Conservation (phyloP, 2,329 filamentous ascomycete species). For the Keithomyces neogunnii region DNA sequence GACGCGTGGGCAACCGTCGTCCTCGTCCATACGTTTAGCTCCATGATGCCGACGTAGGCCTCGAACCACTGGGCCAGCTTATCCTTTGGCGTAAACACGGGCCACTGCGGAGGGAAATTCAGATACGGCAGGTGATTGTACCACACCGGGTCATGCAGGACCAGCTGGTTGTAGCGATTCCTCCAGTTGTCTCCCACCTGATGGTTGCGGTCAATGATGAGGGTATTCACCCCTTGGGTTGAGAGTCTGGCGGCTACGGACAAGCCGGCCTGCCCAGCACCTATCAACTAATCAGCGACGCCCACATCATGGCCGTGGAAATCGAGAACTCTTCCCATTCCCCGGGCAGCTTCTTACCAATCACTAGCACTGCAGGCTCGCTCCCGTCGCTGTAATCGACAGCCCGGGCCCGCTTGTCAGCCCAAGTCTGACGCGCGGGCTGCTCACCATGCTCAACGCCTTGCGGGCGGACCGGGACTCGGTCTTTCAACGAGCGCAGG, state of each 20-base stretch:
- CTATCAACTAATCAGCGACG: constrained; percentile 19
- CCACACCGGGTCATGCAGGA: constrained; percentile 60
- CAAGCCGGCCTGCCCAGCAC: constrained; percentile 53
- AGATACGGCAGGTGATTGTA: constrained; percentile 56
- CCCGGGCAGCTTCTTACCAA: constrained; percentile 38
- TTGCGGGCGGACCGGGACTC: constrained; percentile 38
- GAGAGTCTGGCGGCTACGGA: constrained; percentile 50
- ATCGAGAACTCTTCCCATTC: accelerated
- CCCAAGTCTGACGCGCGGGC: constrained; percentile 49
- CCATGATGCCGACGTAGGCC: constrained; percentile 53
- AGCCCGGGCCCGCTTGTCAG: constrained; percentile 41
- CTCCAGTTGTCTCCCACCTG: constrained; percentile 58
- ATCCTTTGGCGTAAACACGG: constrained; percentile 63
- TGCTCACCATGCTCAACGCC: constrained; percentile 49
- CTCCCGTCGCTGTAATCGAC: constrained; percentile 34
- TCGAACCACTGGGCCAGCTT: constrained; percentile 64
- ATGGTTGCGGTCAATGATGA: constrained; percentile 51
- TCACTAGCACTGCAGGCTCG: constrained; percentile 51
- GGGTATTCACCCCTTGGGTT: constrained; percentile 44
- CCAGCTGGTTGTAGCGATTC: constrained; percentile 53
- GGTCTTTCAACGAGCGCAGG: constrained; percentile 43
- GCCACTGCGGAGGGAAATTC: constrained; percentile 56
- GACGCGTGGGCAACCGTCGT: constrained; percentile 38
- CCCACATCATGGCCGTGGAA: neutral
- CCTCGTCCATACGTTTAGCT: constrained; percentile 58